These are phyloP conservation scores for Kuraishia ogatae DNA, from an alignment of 805 yeast genomes.

Conservation along the genomic window DNA sequence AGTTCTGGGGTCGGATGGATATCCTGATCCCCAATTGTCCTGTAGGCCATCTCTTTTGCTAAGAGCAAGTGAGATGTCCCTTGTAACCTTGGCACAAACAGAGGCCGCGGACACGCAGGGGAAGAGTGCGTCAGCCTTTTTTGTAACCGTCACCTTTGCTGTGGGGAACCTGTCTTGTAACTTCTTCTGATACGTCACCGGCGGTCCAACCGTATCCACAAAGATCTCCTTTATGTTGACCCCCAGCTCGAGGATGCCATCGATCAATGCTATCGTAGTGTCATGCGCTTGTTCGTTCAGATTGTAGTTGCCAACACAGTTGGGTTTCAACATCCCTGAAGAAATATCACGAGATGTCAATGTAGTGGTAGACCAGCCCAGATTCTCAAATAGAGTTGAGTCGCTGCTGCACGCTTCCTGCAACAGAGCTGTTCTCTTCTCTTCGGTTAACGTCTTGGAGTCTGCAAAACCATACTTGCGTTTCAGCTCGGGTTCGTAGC, in stretches of 20 bases:
- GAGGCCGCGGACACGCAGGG: conserved; percentile 95
- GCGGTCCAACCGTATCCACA: conserved; percentile 98
- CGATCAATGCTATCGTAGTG: conserved; percentile 76
- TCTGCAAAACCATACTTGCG: conserved; percentile 77
- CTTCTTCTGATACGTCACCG: conserved; percentile 72
- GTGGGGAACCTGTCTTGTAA: conserved; percentile 60
- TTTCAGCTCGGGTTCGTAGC: conserved; percentile 39
- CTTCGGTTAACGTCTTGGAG: conserved; percentile 78
- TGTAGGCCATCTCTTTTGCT: conserved; percentile 20
- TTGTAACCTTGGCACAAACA: conserved; percentile 91
- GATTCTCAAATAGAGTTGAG: conserved; percentile 38
- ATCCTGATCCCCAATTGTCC: conserved; percentile 75
- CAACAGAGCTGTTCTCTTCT: conserved; percentile 55
- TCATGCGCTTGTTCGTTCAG: conserved; percentile 96
- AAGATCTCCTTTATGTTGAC: conserved; percentile 64
- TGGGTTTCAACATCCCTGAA: conserved; percentile 74
- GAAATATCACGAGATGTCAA: conserved; percentile 85
- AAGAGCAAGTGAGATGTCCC: conserved; percentile 55
- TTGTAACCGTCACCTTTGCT: conserved; percentile 71
- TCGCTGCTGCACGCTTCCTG: conserved; percentile 25
- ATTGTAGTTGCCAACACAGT: conserved; percentile 53
- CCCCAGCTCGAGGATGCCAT: conserved; percentile 50
- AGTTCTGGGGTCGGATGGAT: conserved; percentile 90
- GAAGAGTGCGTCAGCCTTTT: conserved; percentile 88
- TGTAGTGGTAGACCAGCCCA: conserved; percentile 85